Evolutionary conservation across 192 early-diverging fungal species (phyloP).

Genomic region (Umbelopsis sp.): DNA sequence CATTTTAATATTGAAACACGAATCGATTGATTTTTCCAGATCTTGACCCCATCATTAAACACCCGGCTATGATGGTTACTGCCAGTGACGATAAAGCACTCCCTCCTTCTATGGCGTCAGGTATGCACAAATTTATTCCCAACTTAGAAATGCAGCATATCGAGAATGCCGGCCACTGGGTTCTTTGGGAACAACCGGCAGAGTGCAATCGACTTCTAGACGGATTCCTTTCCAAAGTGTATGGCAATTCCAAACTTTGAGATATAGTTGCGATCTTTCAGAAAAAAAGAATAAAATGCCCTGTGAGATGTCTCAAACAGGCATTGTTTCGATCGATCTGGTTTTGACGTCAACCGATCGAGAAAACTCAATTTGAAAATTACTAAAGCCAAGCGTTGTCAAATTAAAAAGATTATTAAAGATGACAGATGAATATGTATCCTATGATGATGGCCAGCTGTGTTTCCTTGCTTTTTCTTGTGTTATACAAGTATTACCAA

Average conservation of each 20-base stretch:
- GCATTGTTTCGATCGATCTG: no score
- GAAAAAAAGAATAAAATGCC: no score
- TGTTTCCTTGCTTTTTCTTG: no score
- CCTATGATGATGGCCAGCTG: no score
- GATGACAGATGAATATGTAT: no score
- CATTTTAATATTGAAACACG: neutral
- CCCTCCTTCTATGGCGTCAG: constrained; percentile 37
- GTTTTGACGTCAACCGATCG: no score
- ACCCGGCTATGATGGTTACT: constrained; percentile 38
- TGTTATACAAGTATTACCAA: no score
- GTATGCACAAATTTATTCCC: constrained; percentile 32
- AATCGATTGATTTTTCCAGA: constrained; percentile 1
- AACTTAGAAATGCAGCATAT: constrained; percentile 32
- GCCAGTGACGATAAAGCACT: constrained; percentile 36
- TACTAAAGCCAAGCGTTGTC: no score
- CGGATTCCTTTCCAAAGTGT: constrained; percentile 21
- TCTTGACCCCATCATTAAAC: constrained; percentile 27
- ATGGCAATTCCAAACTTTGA: constrained; percentile 24
- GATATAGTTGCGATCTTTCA: neutral
- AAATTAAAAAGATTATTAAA: no score
- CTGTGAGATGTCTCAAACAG: no score
- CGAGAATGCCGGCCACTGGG: constrained; percentile 39
- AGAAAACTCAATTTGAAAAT: no score
- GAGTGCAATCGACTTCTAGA: constrained; percentile 35
- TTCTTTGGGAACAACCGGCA: constrained; percentile 38